Evolutionary conservation across 306 rosid species (phyloP).

Genomic region (Citrullus mucosospermus): DNA sequence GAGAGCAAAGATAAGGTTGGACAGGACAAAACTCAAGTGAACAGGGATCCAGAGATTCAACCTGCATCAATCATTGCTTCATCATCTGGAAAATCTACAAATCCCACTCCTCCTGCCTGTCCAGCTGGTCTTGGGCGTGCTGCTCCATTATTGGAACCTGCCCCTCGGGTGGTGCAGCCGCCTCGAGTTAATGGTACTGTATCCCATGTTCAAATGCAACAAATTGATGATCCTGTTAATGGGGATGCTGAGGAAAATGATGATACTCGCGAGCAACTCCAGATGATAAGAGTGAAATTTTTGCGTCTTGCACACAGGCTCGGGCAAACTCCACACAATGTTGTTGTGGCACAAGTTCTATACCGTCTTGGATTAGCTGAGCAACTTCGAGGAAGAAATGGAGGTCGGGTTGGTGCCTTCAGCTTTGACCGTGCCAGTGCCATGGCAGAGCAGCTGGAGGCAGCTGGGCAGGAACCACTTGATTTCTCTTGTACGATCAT

Average conservation of each 20-base stretch:
- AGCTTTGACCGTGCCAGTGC: slow-evolving; percentile 99
- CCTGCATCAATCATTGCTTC: slow-evolving; percentile 21
- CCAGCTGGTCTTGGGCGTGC: slow-evolving; percentile 94
- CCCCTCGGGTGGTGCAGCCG: slow-evolving; percentile 55
- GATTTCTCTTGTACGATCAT: slow-evolving; percentile 94
- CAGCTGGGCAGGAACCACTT: slow-evolving; percentile 84
- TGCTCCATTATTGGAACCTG: slow-evolving; percentile 71
- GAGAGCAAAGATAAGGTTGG: slow-evolving; percentile 22
- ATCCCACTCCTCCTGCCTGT: slow-evolving; percentile 37
- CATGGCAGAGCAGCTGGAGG: slow-evolving; percentile 97
- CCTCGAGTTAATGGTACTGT: slow-evolving; percentile 61
- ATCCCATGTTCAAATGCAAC: slow-evolving; percentile 52
- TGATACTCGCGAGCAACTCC: slow-evolving; percentile 94
- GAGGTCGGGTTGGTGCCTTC: slow-evolving; percentile 94
- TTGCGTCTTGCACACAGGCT: slow-evolving; percentile 85
- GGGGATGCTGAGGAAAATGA: slow-evolving; percentile 82
- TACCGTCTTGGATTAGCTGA: slow-evolving; percentile 93
- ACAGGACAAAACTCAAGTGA: slow-evolving; percentile 23
- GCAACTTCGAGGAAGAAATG: slow-evolving; percentile 90
- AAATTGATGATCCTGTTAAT: slow-evolving; percentile 54
- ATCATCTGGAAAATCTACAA: slow-evolving; percentile 38
- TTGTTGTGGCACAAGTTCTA: slow-evolving; percentile 97
- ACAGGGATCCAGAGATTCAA: slow-evolving; percentile 19
- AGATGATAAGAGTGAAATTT: slow-evolving; percentile 92
- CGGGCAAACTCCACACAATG: slow-evolving; percentile 99